phyloP scores from a whole-genome alignment of 164 flowering plant genomes.

The Vitis labrusca region DNA sequence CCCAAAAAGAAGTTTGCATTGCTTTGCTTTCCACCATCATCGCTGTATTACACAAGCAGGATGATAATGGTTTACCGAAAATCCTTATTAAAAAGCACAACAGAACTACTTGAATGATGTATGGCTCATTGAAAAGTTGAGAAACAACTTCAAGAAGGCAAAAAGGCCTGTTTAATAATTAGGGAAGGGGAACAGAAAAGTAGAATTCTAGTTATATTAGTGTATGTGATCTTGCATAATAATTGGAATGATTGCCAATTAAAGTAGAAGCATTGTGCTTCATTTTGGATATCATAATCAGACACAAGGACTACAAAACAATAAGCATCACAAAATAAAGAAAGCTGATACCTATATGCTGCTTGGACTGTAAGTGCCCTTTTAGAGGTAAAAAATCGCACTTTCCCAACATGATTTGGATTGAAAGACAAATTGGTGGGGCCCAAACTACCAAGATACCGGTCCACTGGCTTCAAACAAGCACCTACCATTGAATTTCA shows the following conservation, averaged over 20 bases:
- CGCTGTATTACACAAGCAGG: conserved; percentile 19
- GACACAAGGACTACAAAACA: background rate
- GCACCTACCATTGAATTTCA: conserved; percentile 26
- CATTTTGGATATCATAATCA: no score
- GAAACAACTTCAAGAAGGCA: no score
- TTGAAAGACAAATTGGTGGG: conserved; percentile 33
- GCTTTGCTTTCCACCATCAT: conserved; percentile 61
- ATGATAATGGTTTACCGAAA: background rate
- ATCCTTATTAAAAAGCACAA: no score
- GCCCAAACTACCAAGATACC: conserved; percentile 17
- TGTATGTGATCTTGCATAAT: no score
- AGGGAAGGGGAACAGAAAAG: no score
- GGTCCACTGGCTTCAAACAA: conserved; percentile 39
- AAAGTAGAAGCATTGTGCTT: no score
- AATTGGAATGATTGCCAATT: no score
- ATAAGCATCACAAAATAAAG: background rate
- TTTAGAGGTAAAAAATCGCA: conserved; percentile 23
- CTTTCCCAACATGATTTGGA: conserved; percentile 21
- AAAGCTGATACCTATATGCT: conserved; percentile 36
- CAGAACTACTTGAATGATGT: no score
- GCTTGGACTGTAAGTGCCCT: conserved; percentile 52
- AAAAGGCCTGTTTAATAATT: no score
- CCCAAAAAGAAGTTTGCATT: conserved; percentile 73
- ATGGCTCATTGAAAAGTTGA: no score
- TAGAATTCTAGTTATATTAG: no score